Percentiles rank a stretch among this genome's conserved stretches.
Evolutionary conservation across 345 rosid species (phyloP).

Genomic region (Erodium maritimum): DNA sequence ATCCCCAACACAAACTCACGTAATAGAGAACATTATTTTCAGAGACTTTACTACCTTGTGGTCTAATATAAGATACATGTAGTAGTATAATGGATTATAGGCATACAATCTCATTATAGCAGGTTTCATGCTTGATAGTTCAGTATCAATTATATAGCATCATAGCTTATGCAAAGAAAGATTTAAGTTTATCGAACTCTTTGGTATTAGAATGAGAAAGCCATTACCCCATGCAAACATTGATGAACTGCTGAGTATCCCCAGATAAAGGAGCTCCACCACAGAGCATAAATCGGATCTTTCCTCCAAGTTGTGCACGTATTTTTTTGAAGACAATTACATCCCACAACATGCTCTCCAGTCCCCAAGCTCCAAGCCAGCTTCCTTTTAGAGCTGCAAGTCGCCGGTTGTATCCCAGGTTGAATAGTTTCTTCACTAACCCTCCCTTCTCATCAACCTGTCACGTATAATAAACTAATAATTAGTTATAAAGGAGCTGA

Average conservation of each 20-base stretch:
- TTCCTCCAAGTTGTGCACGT: conserved; percentile 69
- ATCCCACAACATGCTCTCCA: conserved; percentile 71
- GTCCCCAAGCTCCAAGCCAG: conserved; percentile 90
- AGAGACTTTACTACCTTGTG: not conserved
- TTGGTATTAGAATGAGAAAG: not conserved
- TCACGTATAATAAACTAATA: conserved; percentile 4
- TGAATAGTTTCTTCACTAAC: conserved; percentile 48
- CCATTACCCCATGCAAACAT: conserved; percentile 81
- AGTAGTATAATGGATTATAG: too few relatives aligned
- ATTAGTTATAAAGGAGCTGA: conserved; percentile 5
- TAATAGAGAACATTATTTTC: not conserved
- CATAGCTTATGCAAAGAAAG: not conserved
- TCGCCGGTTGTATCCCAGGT: conserved; percentile 56
- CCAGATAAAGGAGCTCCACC: conserved; percentile 94
- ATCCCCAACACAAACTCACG: too few relatives aligned
- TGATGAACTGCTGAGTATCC: conserved; percentile 76
- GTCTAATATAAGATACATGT: too few relatives aligned
- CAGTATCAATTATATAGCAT: not conserved
- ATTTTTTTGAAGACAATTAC: conserved; percentile 44
- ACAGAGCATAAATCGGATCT: conserved; percentile 54
- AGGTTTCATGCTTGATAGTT: too few relatives aligned
- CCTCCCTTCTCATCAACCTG: conserved; percentile 86
- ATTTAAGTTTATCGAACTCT: not conserved
- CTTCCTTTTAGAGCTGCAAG: conserved; percentile 72
- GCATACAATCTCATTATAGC: too few relatives aligned